Evolutionary conservation across 2,329 filamentous ascomycete genomes (phyloP), one percentile per base, ranked within the genome.

Genomic region (Taxawa tesnikishii): DNA sequence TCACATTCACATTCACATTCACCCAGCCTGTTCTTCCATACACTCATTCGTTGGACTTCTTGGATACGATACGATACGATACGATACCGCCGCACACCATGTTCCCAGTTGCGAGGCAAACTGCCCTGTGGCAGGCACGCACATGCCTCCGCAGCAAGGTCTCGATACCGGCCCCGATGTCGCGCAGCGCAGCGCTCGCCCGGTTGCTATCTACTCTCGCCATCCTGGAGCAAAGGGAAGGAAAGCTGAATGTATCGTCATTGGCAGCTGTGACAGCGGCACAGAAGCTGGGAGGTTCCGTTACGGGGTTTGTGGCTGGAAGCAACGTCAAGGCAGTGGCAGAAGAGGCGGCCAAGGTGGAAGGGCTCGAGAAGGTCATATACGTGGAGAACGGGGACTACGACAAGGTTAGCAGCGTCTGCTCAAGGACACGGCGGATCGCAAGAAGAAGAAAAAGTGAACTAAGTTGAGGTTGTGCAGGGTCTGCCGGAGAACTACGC

Each of bases 401-500:
- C 53, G 87, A 96, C 51, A 93, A 87, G 75, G 84, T 87, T 49
- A 38, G 43, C 6, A 19, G 10, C 5, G 19, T n/a, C n/a, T n/a
- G n/a, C n/a, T n/a, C n/a, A n/a, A n/a, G n/a, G n/a, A n/a, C n/a
- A n/a, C n/a, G n/a, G n/a, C n/a, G n/a, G n/a, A n/a, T n/a, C n/a
- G n/a, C n/a, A n/a, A n/a, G n/a, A n/a, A n/a, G n/a, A n/a, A n/a
- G n/a, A 14, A 7, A 11, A 14, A n/a, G 7, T 15, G 4, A 6
- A 17, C 18, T 31, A 8, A 13, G 24, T 5, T n/a, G n/a, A 4
- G 5, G 17, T 6, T 16, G 14, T 18, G 10, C 15, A 19, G 83
- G 84, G 85, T 30, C 72, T 98, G 2, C 77, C 90, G 32, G 90
- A 98, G 63, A 94, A 83, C 66, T 96, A 74, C 53, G 90, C 88